Evolutionary conservation across 1,139 yeast species (phyloP).

Genomic region (Nakaseomyces kungkrabaensis): DNA sequence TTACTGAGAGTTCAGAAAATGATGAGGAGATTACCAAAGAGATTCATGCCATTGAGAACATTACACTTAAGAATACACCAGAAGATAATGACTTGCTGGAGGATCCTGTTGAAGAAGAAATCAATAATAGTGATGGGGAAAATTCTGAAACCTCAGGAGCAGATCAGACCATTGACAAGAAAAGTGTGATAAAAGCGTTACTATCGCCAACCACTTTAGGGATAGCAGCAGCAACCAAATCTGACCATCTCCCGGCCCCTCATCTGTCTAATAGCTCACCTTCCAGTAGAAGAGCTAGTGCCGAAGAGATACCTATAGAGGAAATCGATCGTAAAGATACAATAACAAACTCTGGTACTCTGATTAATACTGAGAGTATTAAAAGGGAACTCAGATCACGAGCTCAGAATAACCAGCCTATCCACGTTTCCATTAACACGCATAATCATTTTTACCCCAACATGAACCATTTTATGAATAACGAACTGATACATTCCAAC

Average conservation of each 20-base stretch:
- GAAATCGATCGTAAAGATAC: neutral
- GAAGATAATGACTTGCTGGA: constrained; percentile 3
- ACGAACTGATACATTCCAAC: constrained; percentile 1
- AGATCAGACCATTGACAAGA: constrained; percentile 2
- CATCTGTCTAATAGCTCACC: neutral
- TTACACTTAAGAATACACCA: neutral
- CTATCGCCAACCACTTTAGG: constrained; percentile 23
- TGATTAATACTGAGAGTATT: neutral
- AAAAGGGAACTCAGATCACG: constrained; percentile 6
- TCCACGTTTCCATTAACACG: constrained; percentile 13
- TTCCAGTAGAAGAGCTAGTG: neutral
- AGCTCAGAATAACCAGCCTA: constrained; percentile 7
- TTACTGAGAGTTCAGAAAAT: neutral
- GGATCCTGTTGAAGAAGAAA: constrained; percentile 1
- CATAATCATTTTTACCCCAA: constrained; percentile 12
- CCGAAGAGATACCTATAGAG: neutral
- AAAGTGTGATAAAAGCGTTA: constrained; percentile 12
- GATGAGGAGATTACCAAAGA: constrained; percentile 1
- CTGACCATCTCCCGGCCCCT: neutral
- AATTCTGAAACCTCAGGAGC: neutral
- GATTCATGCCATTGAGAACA: neutral
- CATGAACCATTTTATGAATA: constrained; percentile 1
- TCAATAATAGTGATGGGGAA: neutral
- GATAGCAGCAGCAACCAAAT: constrained; percentile 18
- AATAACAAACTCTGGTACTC: neutral